Percentiles rank a stretch among this genome's conserved stretches.
Conservation (phyloP, 2,329 filamentous ascomycete species). For the Fusarium ramigenum region DNA sequence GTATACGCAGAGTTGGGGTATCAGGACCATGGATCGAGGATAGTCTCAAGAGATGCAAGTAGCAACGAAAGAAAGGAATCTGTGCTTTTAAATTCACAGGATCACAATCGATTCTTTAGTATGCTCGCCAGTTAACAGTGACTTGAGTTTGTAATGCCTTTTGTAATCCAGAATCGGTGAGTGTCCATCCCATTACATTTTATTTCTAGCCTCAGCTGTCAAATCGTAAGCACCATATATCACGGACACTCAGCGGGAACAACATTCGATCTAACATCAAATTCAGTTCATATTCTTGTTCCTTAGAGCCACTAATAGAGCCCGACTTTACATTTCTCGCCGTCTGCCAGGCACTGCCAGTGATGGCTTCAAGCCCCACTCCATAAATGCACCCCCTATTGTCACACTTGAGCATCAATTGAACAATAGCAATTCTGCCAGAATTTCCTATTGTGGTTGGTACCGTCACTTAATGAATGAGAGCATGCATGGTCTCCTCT, state of each 20-base stretch:
- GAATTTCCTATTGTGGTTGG: background rate
- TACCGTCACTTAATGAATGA: background rate
- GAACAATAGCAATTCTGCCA: slow-evolving; percentile 14
- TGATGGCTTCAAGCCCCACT: background rate
- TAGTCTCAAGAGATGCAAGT: slow-evolving; percentile 4
- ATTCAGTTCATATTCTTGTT: too few species aligned
- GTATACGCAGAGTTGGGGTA: slow-evolving; percentile 18
- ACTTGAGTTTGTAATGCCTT: background rate
- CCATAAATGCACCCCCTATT: background rate
- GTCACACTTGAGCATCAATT: slow-evolving; percentile 3
- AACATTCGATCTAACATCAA: too few species aligned
- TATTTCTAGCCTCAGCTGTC: background rate
- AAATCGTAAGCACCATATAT: background rate
- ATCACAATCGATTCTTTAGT: background rate
- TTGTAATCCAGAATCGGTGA: background rate
- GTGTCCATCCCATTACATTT: background rate
- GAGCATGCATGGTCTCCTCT: background rate
- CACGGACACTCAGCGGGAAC: background rate
- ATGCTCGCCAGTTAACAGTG: background rate
- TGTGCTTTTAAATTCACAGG: background rate
- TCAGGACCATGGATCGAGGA: slow-evolving; percentile 8
- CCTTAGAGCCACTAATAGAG: background rate
- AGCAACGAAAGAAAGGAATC: background rate
- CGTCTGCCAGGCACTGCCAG: background rate
- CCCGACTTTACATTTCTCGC: background rate